Percentiles rank a stretch among this genome's conserved stretches.
phyloP scores from a whole-genome alignment of 305 asterid species.

The Fraxinus sp. region DNA sequence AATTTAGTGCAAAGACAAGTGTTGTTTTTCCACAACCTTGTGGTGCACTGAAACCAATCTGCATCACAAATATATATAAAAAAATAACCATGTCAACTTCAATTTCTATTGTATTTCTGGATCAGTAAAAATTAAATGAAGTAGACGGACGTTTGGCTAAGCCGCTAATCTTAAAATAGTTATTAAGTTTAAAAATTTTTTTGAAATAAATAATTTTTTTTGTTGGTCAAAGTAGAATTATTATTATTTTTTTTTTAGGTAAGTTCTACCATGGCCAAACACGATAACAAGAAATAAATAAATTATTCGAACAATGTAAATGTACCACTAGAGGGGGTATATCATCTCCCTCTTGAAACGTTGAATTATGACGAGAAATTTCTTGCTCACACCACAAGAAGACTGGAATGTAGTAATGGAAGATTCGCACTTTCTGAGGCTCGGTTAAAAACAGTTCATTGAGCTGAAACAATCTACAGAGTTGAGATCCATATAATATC shows the following conservation, averaged over 20 bases:
- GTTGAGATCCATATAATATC: constrained; percentile 70
- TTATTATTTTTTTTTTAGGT: background rate
- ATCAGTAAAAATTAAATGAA: background rate
- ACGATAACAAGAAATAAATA: constrained; percentile 1
- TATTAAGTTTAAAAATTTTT: background rate
- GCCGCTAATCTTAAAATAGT: background rate
- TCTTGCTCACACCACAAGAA: constrained; percentile 91
- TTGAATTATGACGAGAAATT: constrained; percentile 59
- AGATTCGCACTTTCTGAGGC: constrained; percentile 78
- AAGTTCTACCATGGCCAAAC: background rate
- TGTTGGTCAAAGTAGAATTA: background rate
- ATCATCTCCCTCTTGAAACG: constrained; percentile 62
- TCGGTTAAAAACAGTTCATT: constrained; percentile 67
- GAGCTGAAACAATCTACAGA: constrained; percentile 80
- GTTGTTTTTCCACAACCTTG: constrained; percentile 99
- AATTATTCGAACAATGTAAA: background rate
- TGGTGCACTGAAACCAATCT: constrained; percentile 99
- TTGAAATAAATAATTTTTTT: background rate
- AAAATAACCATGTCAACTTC: constrained; percentile 18
- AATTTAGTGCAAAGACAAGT: constrained; percentile 88
- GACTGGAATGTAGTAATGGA: constrained; percentile 93
- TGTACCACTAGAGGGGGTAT: constrained; percentile 88
- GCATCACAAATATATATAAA: constrained; percentile 35
- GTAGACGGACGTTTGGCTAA: background rate
- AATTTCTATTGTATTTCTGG: background rate